Evolutionary conservation across 2,329 filamentous ascomycete genomes (phyloP).

Genomic region (Xylariaceae sp.): DNA sequence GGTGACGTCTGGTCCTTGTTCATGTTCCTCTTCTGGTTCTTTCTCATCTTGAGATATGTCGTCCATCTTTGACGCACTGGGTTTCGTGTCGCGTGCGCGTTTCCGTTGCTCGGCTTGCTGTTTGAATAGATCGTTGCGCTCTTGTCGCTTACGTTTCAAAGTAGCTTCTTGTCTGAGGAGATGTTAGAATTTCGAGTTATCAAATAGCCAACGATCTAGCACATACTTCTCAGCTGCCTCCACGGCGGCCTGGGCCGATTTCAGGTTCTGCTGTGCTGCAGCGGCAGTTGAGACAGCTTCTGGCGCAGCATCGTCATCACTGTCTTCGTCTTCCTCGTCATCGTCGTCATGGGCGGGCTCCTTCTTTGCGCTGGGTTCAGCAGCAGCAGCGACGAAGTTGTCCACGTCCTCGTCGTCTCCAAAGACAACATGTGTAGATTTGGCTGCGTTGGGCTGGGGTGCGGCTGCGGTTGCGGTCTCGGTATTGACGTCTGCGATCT

Average conservation of each 20-base stretch:
- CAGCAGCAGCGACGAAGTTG: slow-evolving; percentile 28
- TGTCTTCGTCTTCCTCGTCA: slow-evolving; percentile 34
- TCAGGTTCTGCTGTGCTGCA: slow-evolving; percentile 44
- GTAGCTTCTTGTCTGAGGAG: slow-evolving; percentile 43
- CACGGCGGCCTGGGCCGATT: slow-evolving; percentile 43
- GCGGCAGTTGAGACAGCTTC: slow-evolving; percentile 54
- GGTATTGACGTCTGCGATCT: slow-evolving; percentile 15
- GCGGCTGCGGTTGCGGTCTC: slow-evolving; percentile 10
- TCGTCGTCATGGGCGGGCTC: not conserved
- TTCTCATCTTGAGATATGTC: not conserved
- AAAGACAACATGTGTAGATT: slow-evolving; percentile 30
- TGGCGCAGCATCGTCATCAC: slow-evolving; percentile 51
- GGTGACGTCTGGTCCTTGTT: slow-evolving; percentile 20
- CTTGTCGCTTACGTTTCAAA: slow-evolving; percentile 53
- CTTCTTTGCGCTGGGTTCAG: slow-evolving; percentile 11
- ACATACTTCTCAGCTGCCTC: slow-evolving; percentile 51
- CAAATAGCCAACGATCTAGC: not conserved
- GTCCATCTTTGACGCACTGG: not conserved
- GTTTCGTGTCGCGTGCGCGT: slow-evolving; percentile 20
- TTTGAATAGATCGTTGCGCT: slow-evolving; percentile 51
- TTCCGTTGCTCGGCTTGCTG: slow-evolving; percentile 52
- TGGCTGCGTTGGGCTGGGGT: slow-evolving; percentile 17
- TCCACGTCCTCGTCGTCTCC: slow-evolving; percentile 32
- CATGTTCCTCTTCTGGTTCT: slow-evolving; percentile 8
- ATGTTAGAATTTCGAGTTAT: slow-evolving; percentile 7